Base-by-base conservation (phyloP, 306 rosid species). In the Quercus aquifolioides region DNA sequence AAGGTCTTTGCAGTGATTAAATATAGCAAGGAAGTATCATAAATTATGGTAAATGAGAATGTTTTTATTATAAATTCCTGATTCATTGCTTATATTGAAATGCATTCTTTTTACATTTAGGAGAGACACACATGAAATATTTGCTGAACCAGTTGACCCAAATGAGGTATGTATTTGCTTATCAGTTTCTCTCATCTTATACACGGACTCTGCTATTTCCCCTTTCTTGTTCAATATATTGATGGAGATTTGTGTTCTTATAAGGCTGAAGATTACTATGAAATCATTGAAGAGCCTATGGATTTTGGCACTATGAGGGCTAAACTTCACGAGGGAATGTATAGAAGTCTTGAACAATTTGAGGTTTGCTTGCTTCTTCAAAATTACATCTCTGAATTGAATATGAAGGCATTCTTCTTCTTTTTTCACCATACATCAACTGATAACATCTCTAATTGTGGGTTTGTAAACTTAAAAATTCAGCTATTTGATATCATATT, bases 231-330 rank as follows among this genome's bases (percentile, higher is more conserved):
- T 41, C 41, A 58, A 60, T 30, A 70, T 72, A 30, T 75, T 65
- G 72, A 49, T 82, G 83, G 59, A 68, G 46, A 20, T 71, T 26
- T 70, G 18, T 76, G 74, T 21, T 74, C 51, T 74, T 52, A 25
- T n/a, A 38, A 91, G 94, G 97, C 89, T 80, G 87, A 85, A 73
- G 86, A 88, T 68, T 91, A 91, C 80, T 88, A 85, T 55, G 75
- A 69, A 49, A 82, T 86, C 72, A 85, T 89, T 21, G 54, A 89
- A 80, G 87, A 88, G 62, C 97, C 97, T 71, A 91, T 89, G 97
- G 97, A 91, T 88, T 89, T 89, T 77, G 94, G 94, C 73, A 91
- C 97, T 68, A 88, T 89, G 92, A 89, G 97, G 80, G 97, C 97
- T 69, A 91, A 91, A 83, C 83, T 91, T 62, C 92, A 91, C 23